Conservation (phyloP, 257 asterid species). For the Voacanga thouarsii region DNA sequence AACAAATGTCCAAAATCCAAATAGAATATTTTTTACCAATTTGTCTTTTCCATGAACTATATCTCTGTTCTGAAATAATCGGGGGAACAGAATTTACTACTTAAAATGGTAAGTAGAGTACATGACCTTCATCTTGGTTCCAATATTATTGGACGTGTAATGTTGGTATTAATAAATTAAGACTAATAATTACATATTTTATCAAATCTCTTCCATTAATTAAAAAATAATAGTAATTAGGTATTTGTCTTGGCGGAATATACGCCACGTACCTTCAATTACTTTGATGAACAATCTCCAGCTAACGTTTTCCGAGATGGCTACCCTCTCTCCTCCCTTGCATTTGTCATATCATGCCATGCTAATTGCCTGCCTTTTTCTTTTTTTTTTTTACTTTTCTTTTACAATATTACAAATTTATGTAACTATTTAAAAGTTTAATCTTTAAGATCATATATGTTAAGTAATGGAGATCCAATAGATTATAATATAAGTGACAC, state of each 20-base stretch:
- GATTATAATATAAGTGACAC: no score
- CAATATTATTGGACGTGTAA: not conserved
- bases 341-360: not conserved
- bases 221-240: not conserved
- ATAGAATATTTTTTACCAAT: not conserved
- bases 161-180: no score
- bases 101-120: no score
- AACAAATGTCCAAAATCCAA: not conserved
- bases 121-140: not conserved
- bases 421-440: no score
- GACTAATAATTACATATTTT: not conserved
- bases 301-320: not conserved
- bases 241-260: conserved; percentile 22
- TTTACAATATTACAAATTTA: no score
- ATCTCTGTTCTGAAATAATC: no score
- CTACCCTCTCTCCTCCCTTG: not conserved
- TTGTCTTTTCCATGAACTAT: not conserved
- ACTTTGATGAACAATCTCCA: not conserved
- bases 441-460: no score
- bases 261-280: conserved; percentile 26
- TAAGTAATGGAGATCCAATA: no score
- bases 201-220: not conserved
- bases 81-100: no score
- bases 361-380: not conserved
- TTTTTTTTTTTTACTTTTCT: no score